Base-by-base conservation (phyloP, 2,329 filamentous ascomycete genomes). In the Pseudogymnoascus pannorum region DNA sequence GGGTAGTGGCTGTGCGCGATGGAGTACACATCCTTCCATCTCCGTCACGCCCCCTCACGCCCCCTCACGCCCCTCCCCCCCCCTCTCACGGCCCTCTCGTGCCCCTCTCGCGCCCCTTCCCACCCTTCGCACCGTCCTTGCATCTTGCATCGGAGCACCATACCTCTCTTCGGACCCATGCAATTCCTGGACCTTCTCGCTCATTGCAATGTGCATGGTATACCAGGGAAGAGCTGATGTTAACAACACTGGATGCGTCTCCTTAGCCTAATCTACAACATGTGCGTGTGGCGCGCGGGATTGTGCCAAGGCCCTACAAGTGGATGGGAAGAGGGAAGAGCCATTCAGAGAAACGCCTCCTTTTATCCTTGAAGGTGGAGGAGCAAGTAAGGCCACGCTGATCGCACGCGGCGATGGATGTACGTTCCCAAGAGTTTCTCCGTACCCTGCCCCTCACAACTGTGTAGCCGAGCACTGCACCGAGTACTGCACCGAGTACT, bases 201-300 rank as follows among this genome's bases (percentile, higher is more conserved):
- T 31, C 9, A 18, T 5, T n/a, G n/a, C 48, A 54, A 54, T 33
- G 26, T 54, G 44, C n/a, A 18, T 54, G 24, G 44, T 29, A 48
- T 18, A 29, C 16, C 44, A 54, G 44, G 44, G 44, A 54, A 18
- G 24, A 29, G 24, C n/a, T 54, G 26, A 20, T 11, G 44, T 22
- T 4, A 26, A 22, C n/a, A 54, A 31, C 26, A 24, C 48, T 31
- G n/a, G 24, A n/a, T 31, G 31, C 24, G 31, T n/a, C 48, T 31
- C 48, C 24, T 54, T 54, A 54, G 48, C 48, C 48, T 54, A 54
- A 54, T 54, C 9, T 54, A 54, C 48, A 31, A 54, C 48, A 54
- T 54, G n/a, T 54, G 22, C n/a, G n/a, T 31, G 48, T 54, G 24
- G 24, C 48, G 48, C 48, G 48, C 44, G 44, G 8, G 48, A 31